Conservation (phyloP, 371 early-diverging fungal species). For the Nosema muscidifuracis region DNA sequence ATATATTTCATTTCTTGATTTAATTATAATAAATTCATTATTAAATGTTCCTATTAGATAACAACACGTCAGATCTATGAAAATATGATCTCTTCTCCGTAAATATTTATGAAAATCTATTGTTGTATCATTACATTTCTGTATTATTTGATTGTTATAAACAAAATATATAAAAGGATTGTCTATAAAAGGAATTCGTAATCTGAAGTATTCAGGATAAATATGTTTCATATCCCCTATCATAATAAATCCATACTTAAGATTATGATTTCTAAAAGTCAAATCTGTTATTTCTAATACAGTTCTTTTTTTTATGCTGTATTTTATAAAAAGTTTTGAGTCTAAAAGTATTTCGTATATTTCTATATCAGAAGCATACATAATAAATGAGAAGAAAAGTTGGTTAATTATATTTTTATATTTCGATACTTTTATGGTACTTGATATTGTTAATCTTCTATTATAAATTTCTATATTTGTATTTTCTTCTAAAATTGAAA, state of each 20-base stretch:
- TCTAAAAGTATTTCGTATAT: neutral
- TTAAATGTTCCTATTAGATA: neutral
- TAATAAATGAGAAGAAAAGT: neutral
- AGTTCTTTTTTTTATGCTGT: neutral
- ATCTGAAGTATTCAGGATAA: too few relatives aligned
- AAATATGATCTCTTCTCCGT: neutral
- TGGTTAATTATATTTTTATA: neutral
- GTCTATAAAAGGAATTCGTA: too few relatives aligned
- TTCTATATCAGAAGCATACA: neutral
- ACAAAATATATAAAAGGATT: too few relatives aligned
- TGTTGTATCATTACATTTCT: neutral
- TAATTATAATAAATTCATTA: constrained; percentile 3
- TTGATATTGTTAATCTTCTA: neutral
- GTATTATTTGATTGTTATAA: too few relatives aligned
- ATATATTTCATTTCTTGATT: neutral
- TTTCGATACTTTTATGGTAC: neutral
- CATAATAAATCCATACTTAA: neutral
- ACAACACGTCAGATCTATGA: neutral
- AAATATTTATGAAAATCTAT: neutral
- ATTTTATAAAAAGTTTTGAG: neutral
- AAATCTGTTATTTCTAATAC: neutral
- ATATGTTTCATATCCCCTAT: neutral
- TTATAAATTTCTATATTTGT: neutral
- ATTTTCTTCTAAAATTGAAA: neutral
- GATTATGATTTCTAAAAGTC: neutral